Base-by-base conservation (phyloP, 1,139 yeast genomes). In the Candida gigantensis region DNA sequence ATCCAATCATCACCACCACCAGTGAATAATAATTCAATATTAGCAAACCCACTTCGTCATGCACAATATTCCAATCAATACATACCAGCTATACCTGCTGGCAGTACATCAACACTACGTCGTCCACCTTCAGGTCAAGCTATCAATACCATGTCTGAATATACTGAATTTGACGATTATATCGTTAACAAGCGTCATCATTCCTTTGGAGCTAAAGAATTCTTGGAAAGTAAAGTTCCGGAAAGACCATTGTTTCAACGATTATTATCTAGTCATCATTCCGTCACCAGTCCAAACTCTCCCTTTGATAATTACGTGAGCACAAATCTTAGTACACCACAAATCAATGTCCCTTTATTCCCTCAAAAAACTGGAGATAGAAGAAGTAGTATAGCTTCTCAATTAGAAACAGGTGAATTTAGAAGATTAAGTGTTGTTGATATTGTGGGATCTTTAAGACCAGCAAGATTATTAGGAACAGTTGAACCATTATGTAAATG, bases 391-490 rank as follows among this genome's bases (percentile, higher is more conserved):
- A 23, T 33, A 3, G 36, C 30, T 5, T 32, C 35, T 5, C 7
- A 11, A n/a, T 11, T 21, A 6, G 29, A 28, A 8, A 24, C 24
- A 9, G 64, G 53, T 11, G 61, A 58, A 16, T 54, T 51, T 10
- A 42, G 58, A 17, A 50, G 69, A 24, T 39, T 55, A 37, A 54
- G 53, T 35, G 36, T 47, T n/a, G 42, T 39, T 26, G 49, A 42
- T 28, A 35, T 46, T 14, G 45, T 46, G 4, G 42, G 42, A 18
- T 36, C 32, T 8, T 37, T 48, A 18, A 36, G 89, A 35, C 83
- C 89, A 0, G 63, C 65, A 24, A 65, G 67, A 26, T 63, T 82
- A 42, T 79, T 82, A 44, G 89, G 89, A 1, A 59, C 62, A 24
- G 72, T 73, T 20, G 45, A 51, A 27, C 69, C 69, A 12, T 54